phyloP scores from a whole-genome alignment of 306 rosid species.

The Cucurbita argyrosperma region DNA sequence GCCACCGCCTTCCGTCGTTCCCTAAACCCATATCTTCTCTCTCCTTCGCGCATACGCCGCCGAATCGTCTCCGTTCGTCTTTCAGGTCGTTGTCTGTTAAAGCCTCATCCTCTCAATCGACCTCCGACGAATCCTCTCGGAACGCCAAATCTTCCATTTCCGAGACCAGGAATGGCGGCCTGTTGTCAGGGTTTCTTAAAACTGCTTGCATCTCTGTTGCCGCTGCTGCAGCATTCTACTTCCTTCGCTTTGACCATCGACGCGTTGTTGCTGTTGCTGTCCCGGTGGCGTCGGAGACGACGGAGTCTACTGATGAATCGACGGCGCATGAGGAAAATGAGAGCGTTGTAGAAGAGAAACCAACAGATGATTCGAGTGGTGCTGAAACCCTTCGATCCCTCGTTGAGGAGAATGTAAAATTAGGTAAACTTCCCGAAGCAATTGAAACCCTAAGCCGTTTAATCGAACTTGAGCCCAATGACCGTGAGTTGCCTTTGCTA shows the following conservation, averaged over 20 bases:
- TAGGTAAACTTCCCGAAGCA: conserved; percentile 38
- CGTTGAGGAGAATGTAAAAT: conserved; percentile 33
- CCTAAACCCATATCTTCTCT: conserved; percentile 21
- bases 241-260: conserved; percentile 28
- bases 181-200: conserved; percentile 19
- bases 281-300: conserved; percentile 9
- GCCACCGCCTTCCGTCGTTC: conserved; percentile 23
- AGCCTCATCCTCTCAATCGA: conserved; percentile 22
- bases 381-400: conserved; percentile 37
- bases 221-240: conserved; percentile 42
- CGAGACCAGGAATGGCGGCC: conserved; percentile 20
- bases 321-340: conserved; percentile 24
- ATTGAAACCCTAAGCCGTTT: conserved; percentile 36
- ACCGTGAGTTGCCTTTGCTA: conserved; percentile 46
- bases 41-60: conserved; percentile 13
- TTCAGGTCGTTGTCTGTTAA: conserved; percentile 19
- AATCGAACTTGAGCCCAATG: conserved; percentile 52
- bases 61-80: conserved; percentile 7
- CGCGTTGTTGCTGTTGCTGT: conserved; percentile 38
- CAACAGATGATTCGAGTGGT: conserved; percentile 23
- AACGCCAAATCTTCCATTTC: conserved; percentile 19
- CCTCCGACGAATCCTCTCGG: conserved; percentile 8
- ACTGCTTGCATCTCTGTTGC: conserved; percentile 39
- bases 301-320: conserved; percentile 19
- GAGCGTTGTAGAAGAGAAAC: conserved; percentile 22